Evolutionary conservation across 345 rosid species (phyloP), one percentile per base, ranked within the genome.

Genomic region (Rhodamnia argentea): DNA sequence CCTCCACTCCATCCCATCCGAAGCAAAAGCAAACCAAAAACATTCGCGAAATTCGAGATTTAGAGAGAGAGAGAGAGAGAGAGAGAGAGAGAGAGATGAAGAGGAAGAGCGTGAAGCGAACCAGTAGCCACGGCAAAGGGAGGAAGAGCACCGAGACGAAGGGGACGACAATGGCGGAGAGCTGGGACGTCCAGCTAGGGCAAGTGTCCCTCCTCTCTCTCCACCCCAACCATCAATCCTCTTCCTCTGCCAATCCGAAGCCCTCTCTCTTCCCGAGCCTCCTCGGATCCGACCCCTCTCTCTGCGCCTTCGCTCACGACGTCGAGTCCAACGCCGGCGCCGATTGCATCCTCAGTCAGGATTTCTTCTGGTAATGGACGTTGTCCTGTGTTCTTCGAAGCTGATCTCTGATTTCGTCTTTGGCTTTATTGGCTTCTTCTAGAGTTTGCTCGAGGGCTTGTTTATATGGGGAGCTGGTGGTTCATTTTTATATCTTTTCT

Each of bases 321-420:
- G 83, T 59, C 40, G 96, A 89, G 52, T 59, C 86, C 42, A 87
- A 84, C n/a, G 91, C 92, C 29, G 97, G 94, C 42, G 91, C 89
- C 83, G 96, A 95, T 75, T 94, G 90, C 89, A 96, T 97, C 74
- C 99, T 97, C 87, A 97, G 98, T 47, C 99, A 97, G 91, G 99
- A 95, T 60, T 95, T 97, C 90, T 97, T 97, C 91, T 97, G 99
- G 99, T 97, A 90, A 86, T 64, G n/a, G 59, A 56, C 59, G 56
- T 82, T 54, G 16, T 11, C 29, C 13, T 5, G 15, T 1, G 15
- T 16, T 20, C 70, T 26, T 5, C 16, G 53, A 27, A n/a, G n/a
- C 13, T 70, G 50, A 50, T 58, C 40, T 32, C 1, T 18, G 26
- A 10, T 42, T 53, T 83, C 52, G 9, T 29, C 58, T 55, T 11